A percentile compares a stretch with the other conserved stretches of the same genome.
phyloP scores from a whole-genome alignment of 2,329 filamentous ascomycete genomes.

The Thermothelomyces thermophilus region DNA sequence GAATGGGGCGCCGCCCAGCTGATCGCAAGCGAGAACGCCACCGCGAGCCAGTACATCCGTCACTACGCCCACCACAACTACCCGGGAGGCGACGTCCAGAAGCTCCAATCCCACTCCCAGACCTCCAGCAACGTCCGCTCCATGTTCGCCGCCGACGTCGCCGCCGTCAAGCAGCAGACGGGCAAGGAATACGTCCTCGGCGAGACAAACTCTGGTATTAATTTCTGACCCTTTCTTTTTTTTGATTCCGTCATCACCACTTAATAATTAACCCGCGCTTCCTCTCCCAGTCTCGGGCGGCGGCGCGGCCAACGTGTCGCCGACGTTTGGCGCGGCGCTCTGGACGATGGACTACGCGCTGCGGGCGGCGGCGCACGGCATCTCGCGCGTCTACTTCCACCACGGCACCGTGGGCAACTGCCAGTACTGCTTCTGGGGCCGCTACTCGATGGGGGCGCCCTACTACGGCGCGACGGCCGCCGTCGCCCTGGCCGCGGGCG shows the following conservation, averaged over 20 bases:
- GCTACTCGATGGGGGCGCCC: constrained; percentile 43
- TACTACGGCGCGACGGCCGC: constrained; percentile 47
- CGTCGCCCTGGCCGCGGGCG: constrained; percentile 38
- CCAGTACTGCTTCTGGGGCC: constrained; percentile 43
- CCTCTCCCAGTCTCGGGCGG: constrained; percentile 31
- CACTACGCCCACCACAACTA: constrained; percentile 45
- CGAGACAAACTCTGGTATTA: constrained; percentile 43
- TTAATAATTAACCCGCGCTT: background rate
- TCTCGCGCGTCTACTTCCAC: constrained; percentile 43
- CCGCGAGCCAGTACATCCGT: constrained; percentile 34
- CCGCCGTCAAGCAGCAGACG: constrained; percentile 30
- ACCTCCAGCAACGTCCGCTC: constrained; percentile 34
- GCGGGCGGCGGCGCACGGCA: constrained; percentile 31
- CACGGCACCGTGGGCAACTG: constrained; percentile 47
- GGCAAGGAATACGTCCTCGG: constrained; percentile 42
- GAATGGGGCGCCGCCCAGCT: constrained; percentile 35
- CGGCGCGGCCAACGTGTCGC: constrained; percentile 34
- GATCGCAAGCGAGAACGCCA: constrained; percentile 33
- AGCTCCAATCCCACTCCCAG: constrained; percentile 39
- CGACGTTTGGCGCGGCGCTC: constrained; percentile 43
- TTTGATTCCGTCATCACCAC: background rate
- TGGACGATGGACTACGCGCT: constrained; percentile 46
- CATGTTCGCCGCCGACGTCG: constrained; percentile 36
- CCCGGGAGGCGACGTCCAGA: constrained; percentile 36
- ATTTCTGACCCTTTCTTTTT: background rate